Evolutionary conservation across 495 filamentous ascomycete species (phyloP).

Genomic region (Cenococcum geophilum): DNA sequence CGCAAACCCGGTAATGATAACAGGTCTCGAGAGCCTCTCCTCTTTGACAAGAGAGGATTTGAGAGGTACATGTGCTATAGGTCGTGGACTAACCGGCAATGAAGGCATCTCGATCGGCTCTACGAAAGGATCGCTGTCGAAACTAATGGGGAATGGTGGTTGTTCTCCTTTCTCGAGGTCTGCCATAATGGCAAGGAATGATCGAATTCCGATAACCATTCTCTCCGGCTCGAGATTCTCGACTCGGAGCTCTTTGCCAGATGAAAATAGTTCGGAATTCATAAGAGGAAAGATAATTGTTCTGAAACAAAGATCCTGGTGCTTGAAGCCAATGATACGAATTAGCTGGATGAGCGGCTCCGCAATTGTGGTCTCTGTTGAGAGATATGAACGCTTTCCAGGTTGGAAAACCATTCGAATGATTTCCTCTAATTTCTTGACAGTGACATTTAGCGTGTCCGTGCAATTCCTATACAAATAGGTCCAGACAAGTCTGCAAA

Average conservation of each 20-base stretch:
- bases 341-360: slow-evolving; percentile 91
- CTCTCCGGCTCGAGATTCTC: slow-evolving; percentile 93
- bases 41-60: slow-evolving; percentile 39
- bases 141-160: slow-evolving; percentile 67
- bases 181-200: slow-evolving; percentile 85
- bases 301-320: slow-evolving; percentile 88
- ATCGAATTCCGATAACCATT: slow-evolving; percentile 91
- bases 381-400: slow-evolving; percentile 69
- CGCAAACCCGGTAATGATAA: slow-evolving; percentile 63
- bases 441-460: slow-evolving; percentile 60
- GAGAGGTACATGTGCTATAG: slow-evolving; percentile 32
- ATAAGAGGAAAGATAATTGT: slow-evolving; percentile 90
- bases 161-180: slow-evolving; percentile 85
- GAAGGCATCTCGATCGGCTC: slow-evolving; percentile 26
- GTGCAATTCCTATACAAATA: slow-evolving; percentile 75
- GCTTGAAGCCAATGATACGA: slow-evolving; percentile 87
- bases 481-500: slow-evolving; percentile 91
- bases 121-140: slow-evolving; percentile 32
- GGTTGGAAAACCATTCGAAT: slow-evolving; percentile 72
- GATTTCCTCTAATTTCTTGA: slow-evolving; percentile 81
- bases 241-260: slow-evolving; percentile 72
- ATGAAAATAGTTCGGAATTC: slow-evolving; percentile 79
- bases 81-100: slow-evolving; percentile 35
- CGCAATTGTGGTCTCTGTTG: slow-evolving; percentile 70
- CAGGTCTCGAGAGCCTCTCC: slow-evolving; percentile 64